A percentile compares a stretch with the other conserved stretches of the same genome.
phyloP scores from a whole-genome alignment of 2,329 filamentous ascomycete species.

The Ophiostoma pallidulum region DNA sequence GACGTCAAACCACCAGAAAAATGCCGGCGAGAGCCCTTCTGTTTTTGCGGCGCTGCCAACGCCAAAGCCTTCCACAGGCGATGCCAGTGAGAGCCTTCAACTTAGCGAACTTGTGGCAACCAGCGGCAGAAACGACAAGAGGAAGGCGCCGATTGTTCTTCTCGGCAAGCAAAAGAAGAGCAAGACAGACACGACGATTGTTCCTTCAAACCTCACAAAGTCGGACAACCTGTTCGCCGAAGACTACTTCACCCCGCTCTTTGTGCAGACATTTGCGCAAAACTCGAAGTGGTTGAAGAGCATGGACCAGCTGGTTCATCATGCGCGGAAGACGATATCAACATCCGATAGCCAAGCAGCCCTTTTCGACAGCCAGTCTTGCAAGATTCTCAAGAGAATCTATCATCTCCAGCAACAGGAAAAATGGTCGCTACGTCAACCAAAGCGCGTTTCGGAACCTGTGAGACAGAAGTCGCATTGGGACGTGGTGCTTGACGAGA shows the following conservation, averaged over 20 bases:
- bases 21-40: background rate
- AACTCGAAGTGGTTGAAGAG: conserved; percentile 51
- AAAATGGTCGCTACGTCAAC: conserved; percentile 85
- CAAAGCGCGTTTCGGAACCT: conserved; percentile 76
- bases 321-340: conserved; percentile 81
- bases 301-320: conserved; percentile 63
- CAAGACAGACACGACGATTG: background rate
- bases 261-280: conserved; percentile 48
- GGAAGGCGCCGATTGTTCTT: conserved; percentile 15
- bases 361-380: conserved; percentile 78
- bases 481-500: conserved; percentile 80
- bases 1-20: too few species aligned
- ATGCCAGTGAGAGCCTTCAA: conserved; percentile 9
- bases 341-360: conserved; percentile 77
- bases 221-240: conserved; percentile 39
- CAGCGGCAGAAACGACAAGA: conserved; percentile 9
- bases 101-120: conserved; percentile 6
- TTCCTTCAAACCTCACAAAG: conserved; percentile 44
- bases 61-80: conserved; percentile 12
- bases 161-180: conserved; percentile 38
- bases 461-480: conserved; percentile 66
- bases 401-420: conserved; percentile 86
- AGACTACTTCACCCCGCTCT: conserved; percentile 56
- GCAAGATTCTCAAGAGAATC: conserved; percentile 73
- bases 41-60: conserved; percentile 10